Evolutionary conservation across 371 early-diverging fungal genomes (phyloP).

Genomic region (Rhizopus delemar): DNA sequence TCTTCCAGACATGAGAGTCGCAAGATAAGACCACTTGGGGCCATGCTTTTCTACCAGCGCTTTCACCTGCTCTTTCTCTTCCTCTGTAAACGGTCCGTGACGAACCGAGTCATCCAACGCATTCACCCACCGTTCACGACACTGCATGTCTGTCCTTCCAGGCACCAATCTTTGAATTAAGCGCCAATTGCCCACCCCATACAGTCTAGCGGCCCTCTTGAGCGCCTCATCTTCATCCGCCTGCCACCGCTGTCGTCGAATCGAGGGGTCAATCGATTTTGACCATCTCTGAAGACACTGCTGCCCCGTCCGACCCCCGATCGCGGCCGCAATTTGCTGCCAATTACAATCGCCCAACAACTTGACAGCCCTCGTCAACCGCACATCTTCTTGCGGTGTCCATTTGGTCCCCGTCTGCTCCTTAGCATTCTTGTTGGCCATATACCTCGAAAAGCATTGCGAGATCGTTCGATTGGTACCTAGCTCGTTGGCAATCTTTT

Average conservation of each 20-base stretch:
- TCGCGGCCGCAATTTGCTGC: constrained; percentile 66
- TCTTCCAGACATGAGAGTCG: constrained; percentile 33
- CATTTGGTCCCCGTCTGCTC: constrained; percentile 45
- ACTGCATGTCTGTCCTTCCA: constrained; percentile 85
- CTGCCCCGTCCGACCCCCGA: constrained; percentile 71
- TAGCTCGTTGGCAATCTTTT: constrained; percentile 57
- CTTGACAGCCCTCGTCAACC: constrained; percentile 59
- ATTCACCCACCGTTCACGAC: constrained; percentile 84
- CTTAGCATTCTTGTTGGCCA: constrained; percentile 16
- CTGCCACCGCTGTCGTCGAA: constrained; percentile 75
- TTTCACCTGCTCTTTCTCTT: constrained; percentile 27
- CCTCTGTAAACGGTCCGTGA: constrained; percentile 54
- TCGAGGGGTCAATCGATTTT: constrained; percentile 74
- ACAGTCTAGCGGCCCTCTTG: constrained; percentile 61
- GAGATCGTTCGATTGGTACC: constrained; percentile 73
- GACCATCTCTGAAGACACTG: constrained; percentile 87
- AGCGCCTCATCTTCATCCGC: constrained; percentile 74
- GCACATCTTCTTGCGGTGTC: constrained; percentile 65
- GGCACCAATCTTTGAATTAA: constrained; percentile 70
- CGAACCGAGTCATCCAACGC: constrained; percentile 66
- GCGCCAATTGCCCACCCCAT: constrained; percentile 78
- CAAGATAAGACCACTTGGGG: constrained; percentile 34
- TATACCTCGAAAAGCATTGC: constrained; percentile 78
- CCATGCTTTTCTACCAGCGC: constrained; percentile 29
- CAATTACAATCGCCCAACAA: constrained; percentile 68